Base-by-base conservation (phyloP, 768 basidiomycete genomes). In the Podaxis sp. region DNA sequence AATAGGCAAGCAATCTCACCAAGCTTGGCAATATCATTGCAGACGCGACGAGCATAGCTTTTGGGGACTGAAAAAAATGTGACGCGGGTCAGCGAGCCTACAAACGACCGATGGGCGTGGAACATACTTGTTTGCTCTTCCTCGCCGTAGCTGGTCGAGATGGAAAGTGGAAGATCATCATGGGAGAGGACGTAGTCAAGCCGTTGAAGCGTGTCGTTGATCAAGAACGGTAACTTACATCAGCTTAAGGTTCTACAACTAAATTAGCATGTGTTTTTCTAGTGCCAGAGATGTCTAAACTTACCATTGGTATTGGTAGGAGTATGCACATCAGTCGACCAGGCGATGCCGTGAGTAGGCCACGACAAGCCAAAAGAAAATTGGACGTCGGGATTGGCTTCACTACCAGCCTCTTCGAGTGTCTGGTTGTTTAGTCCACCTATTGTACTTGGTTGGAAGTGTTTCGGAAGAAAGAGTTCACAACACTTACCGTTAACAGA, bases 91-190 rank as follows among this genome's bases (percentile, higher is more conserved):
- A 28, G 36, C 55, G 36, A 21, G 32, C 36, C 27, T 3, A 25
- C 36, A n/a, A 48, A 32, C 13, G 5, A 9, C 21, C 1, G 47
- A 21, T 35, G 7, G 51, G 11, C 18, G 23, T 7, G n/a, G n/a
- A 27, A 59, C 66, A 40, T 60, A 86, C 87, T 82, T 28, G 87
- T 85, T 68, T 88, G 88, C 59, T 91, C 90, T 61, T 83, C 79
- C 50, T 91, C 89, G 3, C 80, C 86, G 67, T 91, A 91, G 63
- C 86, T 88, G 0, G 87, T 90, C 0, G 87, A 87, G 42, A 91
- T 88, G 4, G 82, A 76, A 63, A 82, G 79, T 13, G 88, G 87
- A 1, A 80, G 69, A 40, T 74, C 67, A 9, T 72, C 54, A n/a
- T 82, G 78, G 11, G 63, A 65, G 0, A 82, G 71, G n/a, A 89